Evolutionary conservation across 495 filamentous ascomycete species (phyloP), one percentile per base, ranked within the genome.

Genomic region (Podospora australis): DNA sequence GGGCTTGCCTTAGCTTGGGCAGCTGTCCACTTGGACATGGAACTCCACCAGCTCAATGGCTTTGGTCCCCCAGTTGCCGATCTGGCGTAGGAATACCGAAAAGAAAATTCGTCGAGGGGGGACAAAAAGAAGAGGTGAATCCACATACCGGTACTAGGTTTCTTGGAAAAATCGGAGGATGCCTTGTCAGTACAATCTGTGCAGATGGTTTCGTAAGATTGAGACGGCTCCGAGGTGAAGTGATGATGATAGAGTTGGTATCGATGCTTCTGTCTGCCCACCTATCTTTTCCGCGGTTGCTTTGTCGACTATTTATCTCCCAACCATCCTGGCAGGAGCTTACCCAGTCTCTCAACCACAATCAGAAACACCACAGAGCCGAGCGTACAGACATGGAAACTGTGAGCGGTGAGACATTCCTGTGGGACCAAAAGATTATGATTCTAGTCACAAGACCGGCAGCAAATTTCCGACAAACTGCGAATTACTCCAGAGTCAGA

Each of bases 361-460:
- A 44, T 30, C 30, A 30, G 46, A 24, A 22, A 49, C 23, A 43
- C 13, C 38, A 13, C 10, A 20, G 22, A 20, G 17, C 41, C 26
- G 42, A 46, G 17, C 43, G 25, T 52, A 25, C 42, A 30, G 43
- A 32, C 34, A 38, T 44, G 22, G 25, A 11, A 49, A 29, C 29
- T 6, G 39, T 25, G 41, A 49, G 54, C 50, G 54, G 50, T 56
- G 54, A 53, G 49, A 28, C 34, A n/a, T 35, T 41, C 23, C 25
- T 53, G 36, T 47, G 45, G 49, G 36, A 49, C 50, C 50, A 14
- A 49, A 46, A 56, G 39, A 52, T 44, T 46, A 25, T 22, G 49
- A 48, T 19, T 44, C 39, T 11, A 46, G 54, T 56, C 54, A 56
- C 54, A 53, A 46, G 54, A 56, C 54, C 45, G 39, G 17, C 50